A percentile compares a stretch with the other conserved stretches of the same genome.
Conservation (phyloP, 352 stramenopile species). For the Phytophthora sansomeana region DNA sequence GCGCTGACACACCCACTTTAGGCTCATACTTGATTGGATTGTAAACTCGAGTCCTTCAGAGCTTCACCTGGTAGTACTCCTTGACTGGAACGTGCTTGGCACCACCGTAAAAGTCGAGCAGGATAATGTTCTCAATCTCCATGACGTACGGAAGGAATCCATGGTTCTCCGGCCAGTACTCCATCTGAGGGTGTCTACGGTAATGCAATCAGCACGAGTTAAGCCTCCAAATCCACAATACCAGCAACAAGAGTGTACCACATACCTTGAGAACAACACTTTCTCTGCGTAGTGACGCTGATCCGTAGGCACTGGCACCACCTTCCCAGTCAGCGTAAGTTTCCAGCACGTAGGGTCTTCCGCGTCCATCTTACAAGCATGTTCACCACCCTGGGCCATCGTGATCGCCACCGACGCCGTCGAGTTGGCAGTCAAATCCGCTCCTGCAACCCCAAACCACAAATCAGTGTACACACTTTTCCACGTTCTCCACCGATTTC, state of each 20-base stretch:
- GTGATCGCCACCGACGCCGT: constrained; percentile 68
- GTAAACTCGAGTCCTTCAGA: constrained; percentile 10
- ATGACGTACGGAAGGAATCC: constrained; percentile 63
- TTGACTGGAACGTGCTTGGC: constrained; percentile 67
- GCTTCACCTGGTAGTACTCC: constrained; percentile 70
- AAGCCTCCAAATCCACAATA: background rate
- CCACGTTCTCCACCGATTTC: background rate
- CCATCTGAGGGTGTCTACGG: constrained; percentile 75
- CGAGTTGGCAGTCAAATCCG: constrained; percentile 62
- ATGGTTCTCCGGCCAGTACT: constrained; percentile 65
- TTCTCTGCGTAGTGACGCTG: constrained; percentile 56
- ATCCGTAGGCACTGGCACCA: constrained; percentile 53
- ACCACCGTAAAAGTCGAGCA: constrained; percentile 79
- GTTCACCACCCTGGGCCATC: constrained; percentile 54
- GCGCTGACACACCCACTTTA: background rate
- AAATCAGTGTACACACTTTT: background rate
- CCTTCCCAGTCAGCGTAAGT: constrained; percentile 58
- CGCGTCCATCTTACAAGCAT: constrained; percentile 73
- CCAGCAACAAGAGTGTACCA: background rate
- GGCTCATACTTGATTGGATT: background rate
- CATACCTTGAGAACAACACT: constrained; percentile 76
- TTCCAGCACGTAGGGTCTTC: constrained; percentile 83
- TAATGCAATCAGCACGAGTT: constrained; percentile 3
- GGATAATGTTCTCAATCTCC: constrained; percentile 64
- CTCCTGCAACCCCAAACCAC: constrained; percentile 22